Evolutionary conservation across 129 eudicot genomes (phyloP), one percentile per base, ranked within the genome.

Genomic region (Pittosporum tobira): DNA sequence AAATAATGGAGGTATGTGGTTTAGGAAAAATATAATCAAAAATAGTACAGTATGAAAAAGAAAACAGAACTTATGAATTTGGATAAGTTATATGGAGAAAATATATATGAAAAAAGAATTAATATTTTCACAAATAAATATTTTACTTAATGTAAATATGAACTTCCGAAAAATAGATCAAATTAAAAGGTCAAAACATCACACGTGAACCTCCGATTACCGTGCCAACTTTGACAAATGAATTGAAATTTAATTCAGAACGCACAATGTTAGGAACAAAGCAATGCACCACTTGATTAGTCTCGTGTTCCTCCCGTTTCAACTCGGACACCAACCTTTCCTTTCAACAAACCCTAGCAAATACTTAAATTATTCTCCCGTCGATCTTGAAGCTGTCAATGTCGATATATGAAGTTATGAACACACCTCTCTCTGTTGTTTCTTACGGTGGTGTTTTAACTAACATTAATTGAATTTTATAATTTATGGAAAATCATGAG

Each of bases 121-220:
- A n/a, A n/a, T n/a, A n/a, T n/a, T n/a, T n/a, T n/a, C n/a, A n/a
- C n/a, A n/a, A n/a, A n/a, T n/a, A n/a, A n/a, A n/a, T n/a, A n/a
- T n/a, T n/a, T n/a, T n/a, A n/a, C n/a, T n/a, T n/a, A n/a, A n/a
- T n/a, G n/a, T n/a, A n/a, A n/a, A n/a, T n/a, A n/a, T n/a, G n/a
- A n/a, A n/a, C n/a, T n/a, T n/a, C n/a, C n/a, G n/a, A n/a, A 70
- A 60, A 65, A 1, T 48, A 65, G 63, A 71, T 79, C 85, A 81
- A 81, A 69, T 73, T 70, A 76, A 51, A 44, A 73, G 80, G n/a
- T 69, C 80, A 77, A 81, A 18, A 69, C n/a, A 48, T 71, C 81
- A 71, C 83, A 73, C 88, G 88, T 81, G 83, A 77, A 66, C 61
- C 73, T 66, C 70, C 71, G 67, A 73, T 64, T 67, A 52, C 56